These are phyloP conservation scores for Balamuthia mandrillaris DNA, from an alignment of 208 protist genomes.

Conservation along the genomic window DNA sequence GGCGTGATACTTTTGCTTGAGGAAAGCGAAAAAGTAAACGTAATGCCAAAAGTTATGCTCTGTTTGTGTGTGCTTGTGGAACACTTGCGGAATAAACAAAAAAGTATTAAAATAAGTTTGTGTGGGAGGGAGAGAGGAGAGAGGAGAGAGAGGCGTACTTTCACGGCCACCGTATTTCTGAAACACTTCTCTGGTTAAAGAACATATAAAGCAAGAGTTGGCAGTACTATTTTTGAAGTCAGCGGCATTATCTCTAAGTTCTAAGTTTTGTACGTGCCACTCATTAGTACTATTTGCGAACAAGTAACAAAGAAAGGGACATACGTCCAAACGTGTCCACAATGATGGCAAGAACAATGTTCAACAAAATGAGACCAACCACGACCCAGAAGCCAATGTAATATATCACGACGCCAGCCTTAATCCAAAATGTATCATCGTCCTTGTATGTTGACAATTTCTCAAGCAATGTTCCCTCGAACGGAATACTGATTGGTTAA, in stretches of 20 bases:
- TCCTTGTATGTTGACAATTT: neutral
- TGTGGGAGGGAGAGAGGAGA: neutral
- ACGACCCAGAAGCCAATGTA: conserved; percentile 35
- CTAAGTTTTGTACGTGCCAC: no score
- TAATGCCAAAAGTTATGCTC: conserved; percentile 38
- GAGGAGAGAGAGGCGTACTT: neutral
- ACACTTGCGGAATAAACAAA: neutral
- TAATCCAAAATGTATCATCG: no score
- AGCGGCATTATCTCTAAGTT: neutral
- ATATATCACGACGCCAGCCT: neutral
- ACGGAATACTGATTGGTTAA: neutral
- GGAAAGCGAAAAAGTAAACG: conserved; percentile 37
- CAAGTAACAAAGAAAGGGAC: neutral
- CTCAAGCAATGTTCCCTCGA: conserved; percentile 15
- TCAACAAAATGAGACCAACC: conserved; percentile 29
- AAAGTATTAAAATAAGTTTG: neutral
- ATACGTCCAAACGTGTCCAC: conserved; percentile 36
- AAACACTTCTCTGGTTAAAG: neutral
- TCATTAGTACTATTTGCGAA: no score
- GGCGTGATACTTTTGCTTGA: conserved; percentile 23
- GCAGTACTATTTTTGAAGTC: neutral
- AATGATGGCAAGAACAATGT: conserved; percentile 33
- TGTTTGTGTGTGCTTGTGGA: neutral
- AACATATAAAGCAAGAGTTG: conserved; percentile 34
- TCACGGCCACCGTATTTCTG: conserved; percentile 1